Conservation (phyloP, 2,329 filamentous ascomycete species). For the Cladophialophora chaetospira region DNA sequence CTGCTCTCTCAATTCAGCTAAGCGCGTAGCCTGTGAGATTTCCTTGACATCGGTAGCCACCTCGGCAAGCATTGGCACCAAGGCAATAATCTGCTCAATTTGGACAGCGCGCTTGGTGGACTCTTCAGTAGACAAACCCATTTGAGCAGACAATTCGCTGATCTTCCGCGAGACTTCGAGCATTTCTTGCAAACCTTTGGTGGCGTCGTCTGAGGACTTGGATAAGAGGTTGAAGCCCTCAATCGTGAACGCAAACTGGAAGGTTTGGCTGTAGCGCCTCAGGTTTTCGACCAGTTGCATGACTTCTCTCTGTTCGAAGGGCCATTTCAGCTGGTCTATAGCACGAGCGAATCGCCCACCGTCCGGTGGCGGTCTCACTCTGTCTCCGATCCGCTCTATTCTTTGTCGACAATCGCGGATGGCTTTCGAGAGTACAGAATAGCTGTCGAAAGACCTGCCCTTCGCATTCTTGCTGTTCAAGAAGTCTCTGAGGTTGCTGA, state of each 20-base stretch:
- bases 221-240: constrained; percentile 29
- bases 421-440: constrained; percentile 30
- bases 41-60: constrained; percentile 27
- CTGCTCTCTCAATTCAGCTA: constrained; percentile 30
- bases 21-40: constrained; percentile 24
- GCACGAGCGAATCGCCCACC: constrained; percentile 23
- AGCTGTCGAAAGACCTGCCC: constrained; percentile 21
- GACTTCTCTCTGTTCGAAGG: constrained; percentile 32
- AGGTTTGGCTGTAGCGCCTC: constrained; percentile 27
- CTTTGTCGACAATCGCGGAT: constrained; percentile 26
- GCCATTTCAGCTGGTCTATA: constrained; percentile 32
- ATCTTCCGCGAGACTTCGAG: constrained; percentile 25
- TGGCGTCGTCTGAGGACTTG: constrained; percentile 26
- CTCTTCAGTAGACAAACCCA: constrained; percentile 22
- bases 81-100: constrained; percentile 25
- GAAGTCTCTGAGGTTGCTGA: constrained; percentile 29
- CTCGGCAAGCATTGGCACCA: constrained; percentile 27
- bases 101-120: constrained; percentile 16
- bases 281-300: constrained; percentile 28
- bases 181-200: constrained; percentile 25
- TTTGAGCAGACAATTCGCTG: constrained; percentile 21
- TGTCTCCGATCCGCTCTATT: constrained; percentile 32
- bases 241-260: constrained; percentile 30
- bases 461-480: constrained; percentile 21
- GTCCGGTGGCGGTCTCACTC: constrained; percentile 19